A percentile compares a stretch with the other conserved stretches of the same genome.
Conservation (phyloP, 2,329 filamentous ascomycete species). For the Rosellinia necatrix region DNA sequence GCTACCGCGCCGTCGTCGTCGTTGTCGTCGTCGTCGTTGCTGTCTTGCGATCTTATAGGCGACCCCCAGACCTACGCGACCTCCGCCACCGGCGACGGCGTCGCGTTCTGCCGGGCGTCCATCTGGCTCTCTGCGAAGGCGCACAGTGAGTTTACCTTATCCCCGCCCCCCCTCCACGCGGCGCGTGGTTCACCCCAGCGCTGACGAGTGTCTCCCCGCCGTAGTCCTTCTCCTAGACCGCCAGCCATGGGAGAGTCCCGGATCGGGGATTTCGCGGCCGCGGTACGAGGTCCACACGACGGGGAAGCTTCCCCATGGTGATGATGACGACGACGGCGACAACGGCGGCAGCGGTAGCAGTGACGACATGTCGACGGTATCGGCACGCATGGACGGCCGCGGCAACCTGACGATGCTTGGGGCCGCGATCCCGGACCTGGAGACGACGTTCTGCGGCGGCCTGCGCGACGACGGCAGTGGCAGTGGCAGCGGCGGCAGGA, state of each 20-base stretch:
- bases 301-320: slow-evolving; percentile 6
- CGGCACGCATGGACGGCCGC: background rate
- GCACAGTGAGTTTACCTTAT: slow-evolving; percentile 25
- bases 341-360: too few species aligned
- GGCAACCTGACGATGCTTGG: background rate
- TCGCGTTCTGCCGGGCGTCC: slow-evolving; percentile 42
- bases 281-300: slow-evolving; percentile 20
- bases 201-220: background rate
- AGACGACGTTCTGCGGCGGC: slow-evolving; percentile 34
- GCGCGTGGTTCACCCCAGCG: too few species aligned
- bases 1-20: too few species aligned
- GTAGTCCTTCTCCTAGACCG: slow-evolving; percentile 43
- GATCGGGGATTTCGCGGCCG: slow-evolving; percentile 28
- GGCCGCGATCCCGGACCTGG: slow-evolving; percentile 35
- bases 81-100: slow-evolving; percentile 30
- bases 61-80: slow-evolving; percentile 26
- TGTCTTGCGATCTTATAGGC: slow-evolving; percentile 14
- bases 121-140: slow-evolving; percentile 40
- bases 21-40: too few species aligned
- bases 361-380: background rate
- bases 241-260: slow-evolving; percentile 30
- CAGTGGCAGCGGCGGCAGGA: background rate
- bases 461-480: slow-evolving; percentile 18
- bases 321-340: too few species aligned
- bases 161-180: background rate